Evolutionary conservation across 2,329 filamentous ascomycete species (phyloP).

Genomic region (Aureobasidium subglaciale): DNA sequence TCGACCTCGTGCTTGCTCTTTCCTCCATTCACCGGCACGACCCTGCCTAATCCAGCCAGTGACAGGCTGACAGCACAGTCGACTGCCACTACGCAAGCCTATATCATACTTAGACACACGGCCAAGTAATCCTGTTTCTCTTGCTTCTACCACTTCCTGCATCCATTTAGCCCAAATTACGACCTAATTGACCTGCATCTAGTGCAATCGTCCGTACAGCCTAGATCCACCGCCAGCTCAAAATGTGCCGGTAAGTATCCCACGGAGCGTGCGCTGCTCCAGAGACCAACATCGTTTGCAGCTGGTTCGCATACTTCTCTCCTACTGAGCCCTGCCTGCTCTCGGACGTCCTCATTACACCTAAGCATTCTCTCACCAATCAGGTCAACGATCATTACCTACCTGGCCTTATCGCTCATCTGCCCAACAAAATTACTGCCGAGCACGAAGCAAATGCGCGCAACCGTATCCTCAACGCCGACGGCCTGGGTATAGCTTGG

Average conservation of each 20-base stretch:
- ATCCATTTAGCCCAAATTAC: constrained; percentile 25
- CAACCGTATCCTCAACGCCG: constrained; percentile 49
- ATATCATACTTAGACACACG: background rate
- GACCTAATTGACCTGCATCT: constrained; percentile 15
- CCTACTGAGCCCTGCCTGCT: constrained; percentile 47
- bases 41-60: too few relatives aligned
- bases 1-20: too few relatives aligned
- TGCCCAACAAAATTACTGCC: constrained; percentile 27
- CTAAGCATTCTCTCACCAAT: constrained; percentile 37
- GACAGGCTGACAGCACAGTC: background rate
- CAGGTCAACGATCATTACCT: constrained; percentile 49
- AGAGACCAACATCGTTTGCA: constrained; percentile 29
- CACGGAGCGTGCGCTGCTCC: background rate
- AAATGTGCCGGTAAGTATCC: constrained; percentile 29
- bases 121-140: background rate
- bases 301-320: constrained; percentile 52
- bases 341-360: constrained; percentile 47
- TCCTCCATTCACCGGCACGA: too few relatives aligned
- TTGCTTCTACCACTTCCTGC: background rate
- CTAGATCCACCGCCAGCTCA: background rate
- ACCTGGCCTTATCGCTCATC: constrained; percentile 44
- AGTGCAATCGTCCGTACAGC: background rate
- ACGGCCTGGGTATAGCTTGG: constrained; percentile 50
- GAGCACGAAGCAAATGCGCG: constrained; percentile 41
- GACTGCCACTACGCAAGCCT: background rate